Evolutionary conservation across 169 alveolate genomes (phyloP), one percentile per base, ranked within the genome.

Genomic region (Pseudocohnilembus persalinus): DNA sequence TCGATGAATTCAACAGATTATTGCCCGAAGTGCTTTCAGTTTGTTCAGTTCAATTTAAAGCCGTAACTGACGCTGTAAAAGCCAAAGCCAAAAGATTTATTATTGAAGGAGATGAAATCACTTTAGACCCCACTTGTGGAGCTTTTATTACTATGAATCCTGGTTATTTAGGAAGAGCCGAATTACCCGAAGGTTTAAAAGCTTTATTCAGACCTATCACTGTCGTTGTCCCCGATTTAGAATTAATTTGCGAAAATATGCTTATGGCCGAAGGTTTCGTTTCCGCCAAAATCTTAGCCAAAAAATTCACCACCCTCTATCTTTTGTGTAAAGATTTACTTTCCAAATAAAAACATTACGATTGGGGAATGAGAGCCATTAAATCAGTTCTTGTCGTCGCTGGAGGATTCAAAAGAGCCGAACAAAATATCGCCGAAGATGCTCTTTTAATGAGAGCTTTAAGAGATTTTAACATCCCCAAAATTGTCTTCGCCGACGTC

Each of bases 331-430:
- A 94, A 89, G 99, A 97, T 90, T 90, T 98, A 84, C 95, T 98
- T 81, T 95, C 98, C 30, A 97, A 97, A 88, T 97, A 97, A 82
- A 91, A 93, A 88, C 99, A 98, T 89, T 98, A 97, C 88, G 99
- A 98, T 96, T 98, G 99, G 99, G 99, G 99, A 63, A 96, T 98
- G 83, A 96, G 99, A 80, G 99, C 99, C 85, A 97, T 97, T 90
- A 98, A 98, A 92, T 96, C 98, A 28, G 99, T 98, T 89, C 88
- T 98, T 84, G 99, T 97, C 76, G 99, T 97, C 73, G 99, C 99
- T 26, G 99, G 99, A 73, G 96, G 98, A 73, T 97, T 98, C 91
- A 98, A 97, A 89, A 93, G 99, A 88, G 97, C 98, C 16, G 98
- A 97, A 91, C 98, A 98, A 63, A 88, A 93, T 84, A 94, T 97